These are phyloP conservation scores for Carnegiea gigantea DNA, from an alignment of 179 eudicot species.

Conservation along the genomic window DNA sequence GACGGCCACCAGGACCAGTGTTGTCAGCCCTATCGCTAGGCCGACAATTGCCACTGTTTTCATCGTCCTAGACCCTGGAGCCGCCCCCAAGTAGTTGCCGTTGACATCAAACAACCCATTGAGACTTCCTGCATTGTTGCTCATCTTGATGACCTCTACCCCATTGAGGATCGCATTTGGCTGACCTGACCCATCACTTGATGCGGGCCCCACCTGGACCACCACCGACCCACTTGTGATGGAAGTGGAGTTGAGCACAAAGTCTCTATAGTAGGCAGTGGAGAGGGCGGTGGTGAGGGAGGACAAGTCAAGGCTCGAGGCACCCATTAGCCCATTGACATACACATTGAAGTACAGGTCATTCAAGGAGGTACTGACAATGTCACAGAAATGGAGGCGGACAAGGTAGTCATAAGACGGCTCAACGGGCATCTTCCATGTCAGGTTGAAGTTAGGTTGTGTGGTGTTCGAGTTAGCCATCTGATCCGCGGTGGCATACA, in stretches of 20 bases:
- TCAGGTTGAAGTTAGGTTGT: conserved; percentile 62
- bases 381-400: conserved; percentile 85
- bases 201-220: conserved; percentile 74
- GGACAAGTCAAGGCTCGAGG: conserved; percentile 67
- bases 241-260: conserved; percentile 60
- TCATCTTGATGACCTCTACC: conserved; percentile 85
- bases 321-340: conserved; percentile 54
- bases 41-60: conserved; percentile 42
- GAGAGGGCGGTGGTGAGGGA: conserved; percentile 54
- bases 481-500: conserved; percentile 62
- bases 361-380: conserved; percentile 58
- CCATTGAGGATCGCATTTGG: conserved; percentile 90
- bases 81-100: conserved; percentile 35
- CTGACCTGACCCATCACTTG: conserved; percentile 26
- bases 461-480: conserved; percentile 62
- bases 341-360: conserved; percentile 82
- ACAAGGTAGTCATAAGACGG: conserved; percentile 65
- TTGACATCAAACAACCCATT: conserved; percentile 69
- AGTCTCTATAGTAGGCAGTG: conserved; percentile 76
- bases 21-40: conserved; percentile 48
- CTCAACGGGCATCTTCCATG: conserved; percentile 74
- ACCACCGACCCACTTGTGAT: conserved; percentile 47
- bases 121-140: conserved; percentile 72
- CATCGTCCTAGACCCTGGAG: conserved; percentile 28
- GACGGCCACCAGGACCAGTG: conserved; percentile 38